These are phyloP conservation scores for Solanum chmielewskii DNA, from an alignment of 257 asterid genomes.

Conservation along the genomic window DNA sequence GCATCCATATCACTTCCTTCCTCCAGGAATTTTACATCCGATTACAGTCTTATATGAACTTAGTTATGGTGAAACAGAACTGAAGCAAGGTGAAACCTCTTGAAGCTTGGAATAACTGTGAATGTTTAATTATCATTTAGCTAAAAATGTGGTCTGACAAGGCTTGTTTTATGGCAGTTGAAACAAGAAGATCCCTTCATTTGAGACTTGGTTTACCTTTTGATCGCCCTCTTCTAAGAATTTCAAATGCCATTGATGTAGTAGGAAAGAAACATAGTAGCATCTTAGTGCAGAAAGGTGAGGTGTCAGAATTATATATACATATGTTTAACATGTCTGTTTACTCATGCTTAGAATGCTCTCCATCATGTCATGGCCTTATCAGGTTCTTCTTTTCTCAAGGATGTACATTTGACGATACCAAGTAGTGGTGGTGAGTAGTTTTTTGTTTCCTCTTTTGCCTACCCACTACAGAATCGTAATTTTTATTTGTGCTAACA, in stretches of 20 bases:
- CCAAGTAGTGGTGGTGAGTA: slow-evolving; percentile 84
- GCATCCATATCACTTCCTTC: slow-evolving; percentile 78
- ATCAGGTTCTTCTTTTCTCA: slow-evolving; percentile 63
- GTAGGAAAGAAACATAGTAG: slow-evolving; percentile 29
- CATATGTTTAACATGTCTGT: background rate
- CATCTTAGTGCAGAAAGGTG: slow-evolving; percentile 49
- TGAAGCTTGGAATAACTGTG: background rate
- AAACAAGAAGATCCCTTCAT: slow-evolving; percentile 73
- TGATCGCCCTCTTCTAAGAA: slow-evolving; percentile 93
- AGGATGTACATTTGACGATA: slow-evolving; percentile 80
- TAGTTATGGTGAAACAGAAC: slow-evolving; percentile 86
- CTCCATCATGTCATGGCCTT: background rate
- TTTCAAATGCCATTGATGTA: slow-evolving; percentile 66
- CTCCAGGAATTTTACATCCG: slow-evolving; percentile 75
- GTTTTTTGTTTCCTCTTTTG: background rate
- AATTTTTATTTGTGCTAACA: background rate
- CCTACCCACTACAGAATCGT: background rate
- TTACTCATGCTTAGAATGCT: background rate
- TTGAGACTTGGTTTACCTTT: slow-evolving; percentile 84
- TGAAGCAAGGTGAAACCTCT: slow-evolving; percentile 64
- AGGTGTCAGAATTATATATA: background rate
- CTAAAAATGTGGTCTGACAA: background rate
- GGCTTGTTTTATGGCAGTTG: slow-evolving; percentile 49
- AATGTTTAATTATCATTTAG: background rate
- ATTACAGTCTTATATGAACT: slow-evolving; percentile 69